Evolutionary conservation across 2,329 filamentous ascomycete species (phyloP).

Genomic region (Esteya vermicola): DNA sequence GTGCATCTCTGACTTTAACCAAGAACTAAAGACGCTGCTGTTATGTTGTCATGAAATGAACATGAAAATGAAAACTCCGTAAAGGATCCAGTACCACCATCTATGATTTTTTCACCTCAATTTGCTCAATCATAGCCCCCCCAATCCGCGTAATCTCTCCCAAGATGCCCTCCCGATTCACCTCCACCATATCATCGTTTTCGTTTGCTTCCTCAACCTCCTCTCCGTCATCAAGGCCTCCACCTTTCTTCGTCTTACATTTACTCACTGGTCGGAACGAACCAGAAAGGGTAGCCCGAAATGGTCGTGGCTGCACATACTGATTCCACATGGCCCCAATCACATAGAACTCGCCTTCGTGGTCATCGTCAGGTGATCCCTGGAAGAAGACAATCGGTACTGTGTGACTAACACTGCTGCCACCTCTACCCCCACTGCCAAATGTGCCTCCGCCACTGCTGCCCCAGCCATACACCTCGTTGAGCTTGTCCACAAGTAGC

Average conservation of each 20-base stretch:
- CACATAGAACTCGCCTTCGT: no score
- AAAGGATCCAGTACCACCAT: not conserved
- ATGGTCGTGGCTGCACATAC: conserved; percentile 38
- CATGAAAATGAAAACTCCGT: no score
- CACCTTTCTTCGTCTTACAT: not conserved
- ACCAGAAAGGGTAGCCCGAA: conserved; percentile 58
- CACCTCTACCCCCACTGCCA: no score
- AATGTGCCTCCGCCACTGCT: not conserved
- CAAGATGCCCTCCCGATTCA: conserved; percentile 55
- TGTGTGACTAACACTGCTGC: conserved; percentile 11
- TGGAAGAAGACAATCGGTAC: conserved; percentile 67
- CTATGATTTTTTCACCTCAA: conserved; percentile 29
- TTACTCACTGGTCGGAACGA: conserved; percentile 40
- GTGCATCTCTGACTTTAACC: no score
- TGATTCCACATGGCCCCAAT: conserved; percentile 48
- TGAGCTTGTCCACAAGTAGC: conserved; percentile 54
- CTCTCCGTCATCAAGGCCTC: not conserved
- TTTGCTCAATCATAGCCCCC: conserved; percentile 51
- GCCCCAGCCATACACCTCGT: conserved; percentile 40
- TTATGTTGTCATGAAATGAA: no score
- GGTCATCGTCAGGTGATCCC: conserved; percentile 35
- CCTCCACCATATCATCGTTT: conserved; percentile 30
- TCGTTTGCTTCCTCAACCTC: not conserved
- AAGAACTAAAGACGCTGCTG: no score
- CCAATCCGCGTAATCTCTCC: conserved; percentile 59